Base-by-base conservation (phyloP, 2,329 filamentous ascomycete species). In the Alternaria sp. region DNA sequence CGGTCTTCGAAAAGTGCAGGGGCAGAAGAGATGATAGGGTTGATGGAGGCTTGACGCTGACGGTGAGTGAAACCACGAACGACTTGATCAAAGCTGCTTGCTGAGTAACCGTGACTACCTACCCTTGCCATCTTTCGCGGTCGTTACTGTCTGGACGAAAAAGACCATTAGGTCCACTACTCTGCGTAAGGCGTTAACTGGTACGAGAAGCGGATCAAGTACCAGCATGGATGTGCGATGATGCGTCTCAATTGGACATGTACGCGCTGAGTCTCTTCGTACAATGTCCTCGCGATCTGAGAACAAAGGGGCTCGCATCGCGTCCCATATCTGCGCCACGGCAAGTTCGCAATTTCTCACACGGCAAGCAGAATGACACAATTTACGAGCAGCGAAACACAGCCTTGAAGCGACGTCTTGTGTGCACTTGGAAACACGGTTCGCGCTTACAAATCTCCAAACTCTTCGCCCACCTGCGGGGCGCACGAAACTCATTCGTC, bases 21-120 rank as follows among this genome's bases (percentile, higher is more conserved):
- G 17, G 29, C 17, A 34, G 17, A 24, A 33, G 14, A 24, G 29
- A 34, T 46, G 29, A 23, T 13, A 17, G 44, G 21, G 33, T 34
- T 33, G 44, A 48, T 3, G 44, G 21, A 29, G 26, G n/a, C 9
- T 46, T 46, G 44, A 24, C 23, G 44, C 31, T 26, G 21, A 36
- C 0, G 29, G 44, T 21, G 23, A 9, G 23, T 24, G 44, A 40
- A 13, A 24, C 4, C 21, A 24, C 10, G 13, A 48, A 48, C 31
- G 31, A 46, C 29, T 10, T 26, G 44, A 13, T 48, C 44, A 48
- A 48, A 34, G 44, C 44, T 34, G 8, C 31, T 48, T 7, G 44
- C 44, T 36, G 31, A 48, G 31, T 34, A 36, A 34, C 13, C 13
- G 11, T 14, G 8, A n/a, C n/a, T n/a, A n/a, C 21, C 8, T 48